Conservation (phyloP, 176 grass and related monocot genomes). For the Musa troglodytarum region DNA sequence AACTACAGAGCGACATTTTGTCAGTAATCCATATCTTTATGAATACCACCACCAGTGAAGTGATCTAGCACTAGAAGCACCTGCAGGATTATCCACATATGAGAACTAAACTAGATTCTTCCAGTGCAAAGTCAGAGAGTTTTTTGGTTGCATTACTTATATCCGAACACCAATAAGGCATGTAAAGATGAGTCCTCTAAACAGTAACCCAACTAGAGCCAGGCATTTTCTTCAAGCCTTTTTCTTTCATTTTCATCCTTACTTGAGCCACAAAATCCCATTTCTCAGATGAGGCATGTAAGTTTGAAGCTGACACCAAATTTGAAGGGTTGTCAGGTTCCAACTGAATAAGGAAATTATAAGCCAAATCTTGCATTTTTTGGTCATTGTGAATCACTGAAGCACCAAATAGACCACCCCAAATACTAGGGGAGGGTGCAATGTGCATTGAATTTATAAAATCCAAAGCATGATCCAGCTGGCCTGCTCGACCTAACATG, state of each 20-base stretch:
- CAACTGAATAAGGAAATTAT: constrained; percentile 39
- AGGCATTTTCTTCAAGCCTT: constrained; percentile 33
- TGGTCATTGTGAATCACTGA: constrained; percentile 42
- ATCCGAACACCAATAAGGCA: neutral
- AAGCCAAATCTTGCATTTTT: constrained; percentile 46
- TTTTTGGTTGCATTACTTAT: neutral
- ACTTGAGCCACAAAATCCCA: constrained; percentile 57
- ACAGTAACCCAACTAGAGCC: constrained; percentile 41
- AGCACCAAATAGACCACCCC: constrained; percentile 60
- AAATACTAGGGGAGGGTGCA: constrained; percentile 40
- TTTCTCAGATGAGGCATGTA: constrained; percentile 47
- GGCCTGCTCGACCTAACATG: constrained; percentile 45
- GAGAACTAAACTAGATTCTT: neutral
- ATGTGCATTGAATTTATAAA: constrained; percentile 52
- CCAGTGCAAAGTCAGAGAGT: neutral
- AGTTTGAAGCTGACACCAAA: constrained; percentile 53
- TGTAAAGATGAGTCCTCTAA: neutral
- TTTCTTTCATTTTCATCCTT: constrained; percentile 45
- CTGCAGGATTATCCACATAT: neutral
- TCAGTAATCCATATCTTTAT: neutral
- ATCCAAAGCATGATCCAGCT: constrained; percentile 33
- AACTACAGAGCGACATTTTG: neutral
- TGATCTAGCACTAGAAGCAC: neutral
- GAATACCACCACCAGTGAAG: neutral
- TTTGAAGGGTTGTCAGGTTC: constrained; percentile 36